phyloP scores from a whole-genome alignment of 176 grass and related monocot species.

The Oryza punctata region DNA sequence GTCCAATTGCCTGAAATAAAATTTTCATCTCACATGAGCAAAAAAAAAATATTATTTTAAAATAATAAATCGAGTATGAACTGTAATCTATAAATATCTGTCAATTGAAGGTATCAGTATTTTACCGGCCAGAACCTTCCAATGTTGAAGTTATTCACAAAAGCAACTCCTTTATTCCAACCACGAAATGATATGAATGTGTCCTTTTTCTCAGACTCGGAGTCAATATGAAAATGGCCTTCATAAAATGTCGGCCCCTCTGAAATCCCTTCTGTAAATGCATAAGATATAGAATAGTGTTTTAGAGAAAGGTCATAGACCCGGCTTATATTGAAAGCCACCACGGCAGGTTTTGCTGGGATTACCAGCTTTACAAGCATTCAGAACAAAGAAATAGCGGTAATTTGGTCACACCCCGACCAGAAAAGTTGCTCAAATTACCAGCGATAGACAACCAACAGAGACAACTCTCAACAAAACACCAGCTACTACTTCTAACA shows the following conservation, averaged over 20 bases:
- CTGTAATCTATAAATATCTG: neutral
- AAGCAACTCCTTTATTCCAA: slow-evolving; percentile 94
- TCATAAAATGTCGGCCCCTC: slow-evolving; percentile 66
- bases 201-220: slow-evolving; percentile 55
- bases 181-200: slow-evolving; percentile 96
- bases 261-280: slow-evolving; percentile 45
- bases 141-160: slow-evolving; percentile 96
- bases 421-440: too few relatives aligned
- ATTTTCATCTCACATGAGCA: slow-evolving; percentile 30
- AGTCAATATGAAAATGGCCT: slow-evolving; percentile 68
- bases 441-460: too few relatives aligned
- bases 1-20: slow-evolving; percentile 63
- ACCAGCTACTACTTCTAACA: too few relatives aligned
- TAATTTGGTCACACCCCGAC: too few relatives aligned
- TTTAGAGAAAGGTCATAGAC: too few relatives aligned
- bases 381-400: too few relatives aligned
- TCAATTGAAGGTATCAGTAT: slow-evolving; percentile 12
- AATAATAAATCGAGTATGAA: neutral
- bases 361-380: too few relatives aligned
- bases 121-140: slow-evolving; percentile 98
- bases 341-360: too few relatives aligned
- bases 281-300: neutral
- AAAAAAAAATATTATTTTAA: neutral
- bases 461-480: too few relatives aligned
- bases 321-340: too few relatives aligned